Conservation (phyloP, 2,329 filamentous ascomycete species). For the Trichophyton verrucosum region DNA sequence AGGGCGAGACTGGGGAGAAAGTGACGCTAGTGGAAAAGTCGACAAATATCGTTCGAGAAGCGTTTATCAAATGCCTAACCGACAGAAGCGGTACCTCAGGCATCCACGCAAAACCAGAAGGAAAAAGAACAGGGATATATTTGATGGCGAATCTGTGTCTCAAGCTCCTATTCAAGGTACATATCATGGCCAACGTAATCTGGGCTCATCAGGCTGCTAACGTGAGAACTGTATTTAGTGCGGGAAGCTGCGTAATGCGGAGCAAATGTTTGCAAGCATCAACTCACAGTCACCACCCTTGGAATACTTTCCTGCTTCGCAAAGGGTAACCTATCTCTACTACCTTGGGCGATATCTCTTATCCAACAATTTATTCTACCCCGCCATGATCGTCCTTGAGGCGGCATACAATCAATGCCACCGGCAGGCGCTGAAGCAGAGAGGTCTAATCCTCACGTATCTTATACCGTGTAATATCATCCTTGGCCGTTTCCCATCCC, state of each 20-base stretch:
- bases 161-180: constrained; percentile 69
- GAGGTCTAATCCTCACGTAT: constrained; percentile 68
- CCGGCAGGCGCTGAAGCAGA: constrained; percentile 48
- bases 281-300: constrained; percentile 70
- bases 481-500: constrained; percentile 68
- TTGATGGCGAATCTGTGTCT: constrained; percentile 83
- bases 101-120: constrained; percentile 55
- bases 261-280: constrained; percentile 83
- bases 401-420: constrained; percentile 69
- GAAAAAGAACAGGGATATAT: constrained; percentile 80
- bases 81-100: constrained; percentile 57
- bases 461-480: constrained; percentile 74
- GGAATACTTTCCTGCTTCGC: constrained; percentile 66
- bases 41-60: constrained; percentile 77
- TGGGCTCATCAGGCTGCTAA: background rate
- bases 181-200: background rate
- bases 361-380: constrained; percentile 68
- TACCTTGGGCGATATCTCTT: constrained; percentile 87
- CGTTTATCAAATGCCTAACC: constrained; percentile 79
- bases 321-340: constrained; percentile 86
- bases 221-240: constrained; percentile 39
- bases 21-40: constrained; percentile 76
- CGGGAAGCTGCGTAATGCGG: constrained; percentile 67
- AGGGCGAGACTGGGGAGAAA: constrained; percentile 52
- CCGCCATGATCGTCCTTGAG: constrained; percentile 62